Evolutionary conservation across 2,329 filamentous ascomycete species (phyloP).

Genomic region (Lachnellula cervina): DNA sequence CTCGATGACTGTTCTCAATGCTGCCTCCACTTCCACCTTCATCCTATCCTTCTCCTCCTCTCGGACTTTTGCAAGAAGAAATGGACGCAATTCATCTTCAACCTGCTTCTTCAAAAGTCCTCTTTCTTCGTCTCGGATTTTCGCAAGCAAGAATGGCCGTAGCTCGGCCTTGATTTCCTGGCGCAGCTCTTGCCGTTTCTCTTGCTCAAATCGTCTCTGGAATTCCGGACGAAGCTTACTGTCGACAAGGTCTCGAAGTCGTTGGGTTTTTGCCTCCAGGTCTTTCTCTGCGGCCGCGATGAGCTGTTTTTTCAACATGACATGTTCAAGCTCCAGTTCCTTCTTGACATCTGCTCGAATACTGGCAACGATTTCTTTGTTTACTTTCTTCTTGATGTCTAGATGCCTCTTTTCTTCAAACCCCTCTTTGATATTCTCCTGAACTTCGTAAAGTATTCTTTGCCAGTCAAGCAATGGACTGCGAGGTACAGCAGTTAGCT

Average conservation of each 20-base stretch:
- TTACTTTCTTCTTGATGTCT: neutral
- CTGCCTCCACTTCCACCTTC: neutral
- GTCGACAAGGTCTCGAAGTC: neutral
- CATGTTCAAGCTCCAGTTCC: neutral
- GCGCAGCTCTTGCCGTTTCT: neutral
- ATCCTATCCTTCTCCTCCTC: neutral
- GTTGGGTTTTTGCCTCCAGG: neutral
- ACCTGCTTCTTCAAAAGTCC: conserved; percentile 1
- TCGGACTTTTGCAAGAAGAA: neutral
- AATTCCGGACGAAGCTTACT: neutral
- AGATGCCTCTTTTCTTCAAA: too few species aligned
- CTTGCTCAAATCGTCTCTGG: neutral
- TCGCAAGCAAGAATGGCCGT: neutral
- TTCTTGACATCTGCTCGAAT: neutral
- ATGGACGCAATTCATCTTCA: neutral
- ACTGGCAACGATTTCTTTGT: neutral
- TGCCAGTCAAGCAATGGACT: too few species aligned
- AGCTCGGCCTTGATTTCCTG: neutral
- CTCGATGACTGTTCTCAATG: neutral
- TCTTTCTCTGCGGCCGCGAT: neutral
- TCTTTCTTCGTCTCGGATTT: neutral
- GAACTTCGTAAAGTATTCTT: too few species aligned
- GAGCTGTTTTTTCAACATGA: neutral
- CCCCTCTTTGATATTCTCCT: too few species aligned
- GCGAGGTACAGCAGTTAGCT: too few species aligned